Evolutionary conservation across 2,329 filamentous ascomycete species (phyloP).

Genomic region (Sphaerulina vaccinii): DNA sequence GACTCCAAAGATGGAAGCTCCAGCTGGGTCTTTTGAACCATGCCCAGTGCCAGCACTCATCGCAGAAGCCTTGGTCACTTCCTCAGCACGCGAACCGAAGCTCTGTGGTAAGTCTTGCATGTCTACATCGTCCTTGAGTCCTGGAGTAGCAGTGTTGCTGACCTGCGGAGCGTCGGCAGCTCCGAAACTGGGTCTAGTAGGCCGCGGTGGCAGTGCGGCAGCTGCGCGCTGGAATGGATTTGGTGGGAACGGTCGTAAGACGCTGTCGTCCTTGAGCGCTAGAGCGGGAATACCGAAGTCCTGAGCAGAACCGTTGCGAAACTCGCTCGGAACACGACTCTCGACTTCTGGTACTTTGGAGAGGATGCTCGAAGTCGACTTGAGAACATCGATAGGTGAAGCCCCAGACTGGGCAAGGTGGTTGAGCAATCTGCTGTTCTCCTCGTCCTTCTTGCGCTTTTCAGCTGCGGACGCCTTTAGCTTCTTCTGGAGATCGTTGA

Average conservation of each 20-base stretch:
- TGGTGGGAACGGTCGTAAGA: too few relatives aligned
- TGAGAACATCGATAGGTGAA: conserved; percentile 1
- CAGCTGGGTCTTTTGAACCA: not conserved
- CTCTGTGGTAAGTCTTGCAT: too few relatives aligned
- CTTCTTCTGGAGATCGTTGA: conserved; percentile 4
- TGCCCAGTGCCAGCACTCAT: not conserved
- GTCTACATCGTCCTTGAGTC: too few relatives aligned
- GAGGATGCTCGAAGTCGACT: not conserved
- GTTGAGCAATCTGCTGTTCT: conserved; percentile 1
- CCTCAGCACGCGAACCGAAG: not conserved
- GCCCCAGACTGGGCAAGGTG: not conserved
- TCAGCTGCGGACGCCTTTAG: not conserved
- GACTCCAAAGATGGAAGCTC: not conserved
- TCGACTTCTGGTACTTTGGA: not conserved
- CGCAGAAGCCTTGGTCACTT: not conserved
- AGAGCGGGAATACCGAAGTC: not conserved
- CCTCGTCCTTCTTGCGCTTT: conserved; percentile 1
- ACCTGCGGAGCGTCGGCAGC: too few relatives aligned
- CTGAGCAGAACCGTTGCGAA: not conserved
- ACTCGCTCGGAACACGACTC: not conserved
- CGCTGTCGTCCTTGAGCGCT: not conserved
- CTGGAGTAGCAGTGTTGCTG: too few relatives aligned
- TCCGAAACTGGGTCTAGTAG: too few relatives aligned
- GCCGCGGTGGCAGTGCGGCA: too few relatives aligned
- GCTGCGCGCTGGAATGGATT: too few relatives aligned